Percentiles rank a stretch among this genome's conserved stretches.
Evolutionary conservation across 2,329 filamentous ascomycete species (phyloP).

Genomic region (Aspergillus felis): DNA sequence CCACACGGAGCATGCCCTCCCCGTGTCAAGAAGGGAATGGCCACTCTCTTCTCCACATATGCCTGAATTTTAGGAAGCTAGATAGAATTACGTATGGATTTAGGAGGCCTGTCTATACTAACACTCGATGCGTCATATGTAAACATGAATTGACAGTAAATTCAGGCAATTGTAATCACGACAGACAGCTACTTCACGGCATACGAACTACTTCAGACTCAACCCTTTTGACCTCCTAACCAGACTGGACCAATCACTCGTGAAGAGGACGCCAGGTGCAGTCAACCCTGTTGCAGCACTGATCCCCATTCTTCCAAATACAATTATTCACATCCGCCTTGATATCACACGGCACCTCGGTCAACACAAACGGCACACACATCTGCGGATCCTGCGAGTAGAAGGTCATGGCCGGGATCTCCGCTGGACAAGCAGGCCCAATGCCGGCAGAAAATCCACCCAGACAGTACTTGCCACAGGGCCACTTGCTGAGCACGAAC

Average conservation of each 20-base stretch:
- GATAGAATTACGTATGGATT: too few relatives aligned
- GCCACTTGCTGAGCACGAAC: slow-evolving; percentile 10
- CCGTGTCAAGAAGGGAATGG: background rate
- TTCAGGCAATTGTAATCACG: too few relatives aligned
- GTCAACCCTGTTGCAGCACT: slow-evolving; percentile 7
- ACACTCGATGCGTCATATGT: too few relatives aligned
- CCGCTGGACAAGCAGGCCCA: slow-evolving; percentile 8
- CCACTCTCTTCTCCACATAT: too few relatives aligned
- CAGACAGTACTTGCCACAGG: slow-evolving; percentile 12
- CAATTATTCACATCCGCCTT: slow-evolving; percentile 8
- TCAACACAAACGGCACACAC: slow-evolving; percentile 9
- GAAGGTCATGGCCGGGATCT: slow-evolving; percentile 8
- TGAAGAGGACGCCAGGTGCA: background rate
- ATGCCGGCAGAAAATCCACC: slow-evolving; percentile 6
- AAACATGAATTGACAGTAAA: too few relatives aligned
- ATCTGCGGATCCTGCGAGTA: slow-evolving; percentile 10
- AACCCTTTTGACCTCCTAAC: too few relatives aligned
- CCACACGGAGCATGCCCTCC: background rate
- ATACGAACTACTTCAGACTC: too few relatives aligned
- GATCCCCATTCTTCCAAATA: slow-evolving; percentile 9
- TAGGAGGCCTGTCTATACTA: too few relatives aligned
- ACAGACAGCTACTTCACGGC: too few relatives aligned
- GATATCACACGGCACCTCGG: slow-evolving; percentile 12
- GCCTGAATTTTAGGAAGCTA: too few relatives aligned
- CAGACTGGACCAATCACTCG: too few relatives aligned